Evolutionary conservation across 179 eudicot species (phyloP).

Genomic region (Vitellaria paradoxa): DNA sequence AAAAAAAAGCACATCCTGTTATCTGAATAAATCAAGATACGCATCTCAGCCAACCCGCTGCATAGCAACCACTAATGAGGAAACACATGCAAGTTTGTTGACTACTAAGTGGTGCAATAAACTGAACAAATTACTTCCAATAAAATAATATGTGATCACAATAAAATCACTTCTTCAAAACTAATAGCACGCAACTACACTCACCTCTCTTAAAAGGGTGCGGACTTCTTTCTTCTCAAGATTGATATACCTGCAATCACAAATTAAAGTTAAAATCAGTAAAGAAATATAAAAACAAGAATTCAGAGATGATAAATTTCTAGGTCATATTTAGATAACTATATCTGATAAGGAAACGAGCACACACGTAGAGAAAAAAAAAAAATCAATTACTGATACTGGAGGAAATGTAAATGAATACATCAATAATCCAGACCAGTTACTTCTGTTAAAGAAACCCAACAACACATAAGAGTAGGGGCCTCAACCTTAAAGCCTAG

Average conservation of each 20-base stretch:
- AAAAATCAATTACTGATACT: background rate
- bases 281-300: background rate
- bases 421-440: background rate
- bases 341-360: background rate
- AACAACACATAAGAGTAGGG: too few species aligned
- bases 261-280: constrained; percentile 5
- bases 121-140: background rate
- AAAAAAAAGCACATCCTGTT: background rate
- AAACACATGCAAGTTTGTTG: background rate
- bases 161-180: background rate
- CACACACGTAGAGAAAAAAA: too few species aligned
- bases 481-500: too few species aligned
- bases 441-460: too few species aligned
- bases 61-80: background rate
- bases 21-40: background rate
- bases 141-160: background rate
- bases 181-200: background rate
- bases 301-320: constrained; percentile 4
- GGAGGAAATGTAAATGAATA: background rate
- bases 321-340: background rate
- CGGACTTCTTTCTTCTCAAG: constrained; percentile 87
- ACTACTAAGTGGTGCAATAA: background rate
- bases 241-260: constrained; percentile 55
- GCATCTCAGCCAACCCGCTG: too few species aligned
- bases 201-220: constrained; percentile 64